Evolutionary conservation across 129 eudicot genomes (phyloP), one percentile per base, ranked within the genome.

Genomic region (Dittrichia graveolens): DNA sequence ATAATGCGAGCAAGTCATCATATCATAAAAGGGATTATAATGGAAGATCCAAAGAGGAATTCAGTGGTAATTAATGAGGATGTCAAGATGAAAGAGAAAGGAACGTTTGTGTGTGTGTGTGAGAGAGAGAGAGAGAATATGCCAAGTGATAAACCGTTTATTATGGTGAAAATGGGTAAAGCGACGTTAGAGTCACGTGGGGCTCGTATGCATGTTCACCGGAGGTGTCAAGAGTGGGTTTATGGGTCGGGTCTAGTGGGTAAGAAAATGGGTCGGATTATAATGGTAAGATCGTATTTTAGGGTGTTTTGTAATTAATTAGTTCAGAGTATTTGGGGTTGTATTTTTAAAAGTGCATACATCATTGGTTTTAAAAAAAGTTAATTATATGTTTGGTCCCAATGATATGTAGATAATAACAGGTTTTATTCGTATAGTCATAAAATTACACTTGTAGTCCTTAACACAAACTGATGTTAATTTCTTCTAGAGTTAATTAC

Each of bases 1-100:
- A 12, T 18, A 24, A 67, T 58, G 54, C 15, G 39, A 63, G 19
- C 31, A 10, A 62, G 67, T 56, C 64, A 65, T 63, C 53, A 42
- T 8, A 7, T 3, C 10, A 41, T 16, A 11, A 10, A 19, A 41
- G 55, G 62, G 80, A 75, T 61, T 67, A 69, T 65, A 19, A 65
- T 54, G 38, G 63, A 53, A 6, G 31, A 41, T 11, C 16, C 19
- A 59, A 19, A 12, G 38, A 31, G 56, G 74, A 62, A 65, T 63
- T 71, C 43, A 67, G 75, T 74, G 75, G 79, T 73, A 67, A 61
- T 73, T 46, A 80, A 63, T 67, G 80, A 24, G 60, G 39, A 50
- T 49, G 62, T 54, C 37, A 41, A 45, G 52, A 52, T 58, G 78
- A 76, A 74, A 76, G 71, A 52, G 81, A 65, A 48, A 58, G 71